These are phyloP conservation scores for Aspergillus wentii DNA, from an alignment of 495 filamentous ascomycete genomes.

Conservation along the genomic window DNA sequence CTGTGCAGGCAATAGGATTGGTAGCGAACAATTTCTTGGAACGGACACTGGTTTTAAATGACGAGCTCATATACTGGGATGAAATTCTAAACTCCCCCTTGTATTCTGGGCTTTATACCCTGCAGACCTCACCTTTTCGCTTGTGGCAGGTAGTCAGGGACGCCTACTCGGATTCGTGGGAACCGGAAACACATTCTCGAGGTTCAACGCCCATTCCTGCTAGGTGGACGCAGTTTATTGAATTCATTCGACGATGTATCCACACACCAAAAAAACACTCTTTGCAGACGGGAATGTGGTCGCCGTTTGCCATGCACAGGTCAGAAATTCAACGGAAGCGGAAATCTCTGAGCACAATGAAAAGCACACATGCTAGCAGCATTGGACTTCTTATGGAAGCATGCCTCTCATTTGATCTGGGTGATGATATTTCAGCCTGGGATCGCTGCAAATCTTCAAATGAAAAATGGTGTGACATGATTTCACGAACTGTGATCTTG, in stretches of 20 bases:
- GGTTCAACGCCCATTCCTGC: constrained; percentile 8
- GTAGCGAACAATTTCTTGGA: constrained; percentile 68
- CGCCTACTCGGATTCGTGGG: constrained; percentile 53
- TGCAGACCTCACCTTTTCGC: constrained; percentile 74
- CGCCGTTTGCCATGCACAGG: constrained; percentile 65
- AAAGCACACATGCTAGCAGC: constrained; percentile 77
- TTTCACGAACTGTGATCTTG: constrained; percentile 67
- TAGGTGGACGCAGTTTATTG: constrained; percentile 73
- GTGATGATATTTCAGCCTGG: constrained; percentile 30
- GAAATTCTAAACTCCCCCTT: constrained; percentile 68
- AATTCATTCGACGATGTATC: constrained; percentile 67
- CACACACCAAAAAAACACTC: constrained; percentile 56
- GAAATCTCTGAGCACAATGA: constrained; percentile 56
- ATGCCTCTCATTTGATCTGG: constrained; percentile 58
- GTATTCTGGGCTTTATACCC: constrained; percentile 67
- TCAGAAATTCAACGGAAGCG: constrained; percentile 67
- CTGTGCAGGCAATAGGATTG: constrained; percentile 76
- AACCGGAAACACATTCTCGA: constrained; percentile 15
- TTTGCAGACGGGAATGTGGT: constrained; percentile 53
- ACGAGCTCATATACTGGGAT: constrained; percentile 93
- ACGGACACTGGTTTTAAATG: constrained; percentile 71
- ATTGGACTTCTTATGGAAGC: constrained; percentile 83
- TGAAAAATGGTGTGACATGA: constrained; percentile 64
- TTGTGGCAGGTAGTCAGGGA: constrained; percentile 62
- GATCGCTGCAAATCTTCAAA: constrained; percentile 26